Base-by-base conservation (phyloP, 345 rosid genomes). In the Schrenkiella parvula region DNA sequence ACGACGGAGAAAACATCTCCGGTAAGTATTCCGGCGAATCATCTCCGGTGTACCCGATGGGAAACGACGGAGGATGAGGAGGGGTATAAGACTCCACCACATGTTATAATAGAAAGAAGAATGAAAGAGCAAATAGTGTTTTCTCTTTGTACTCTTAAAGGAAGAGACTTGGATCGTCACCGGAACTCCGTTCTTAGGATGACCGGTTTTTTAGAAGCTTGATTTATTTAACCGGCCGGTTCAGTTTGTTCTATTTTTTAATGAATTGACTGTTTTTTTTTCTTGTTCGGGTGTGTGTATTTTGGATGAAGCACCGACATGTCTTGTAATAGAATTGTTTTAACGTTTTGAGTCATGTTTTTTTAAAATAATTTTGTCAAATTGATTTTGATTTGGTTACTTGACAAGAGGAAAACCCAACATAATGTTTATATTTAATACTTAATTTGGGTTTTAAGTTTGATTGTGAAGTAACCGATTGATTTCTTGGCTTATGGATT, bases 121-220 rank as follows among this genome's bases (percentile, higher is more conserved):
- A 72, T 85, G 28, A 82, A 82, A 4, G 82, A 86, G 77, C 82
- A 87, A 72, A 82, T 90, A 82, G 84, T 86, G 12, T 90, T 86
- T 63, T 90, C 97, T 0, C 82, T 86, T 53, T 83, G 89, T 50
- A 56, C 86, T 22, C 84, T 86, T 6, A 93, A 89, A 66, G 98
- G 98, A 23, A 82, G 93, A 37, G 84, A 88, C 69, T 72, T 93
- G 81, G 85, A 86, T 15, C 82, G 80, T 76, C 91, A 89, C 68
- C 75, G 98, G 67, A 82, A 90, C 83, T 87, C 92, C 2, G 78
- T 93, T 71, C 90, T 90, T 23, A 72, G 89, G 64, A 76, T 89
- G 88, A 93, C 98, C 9, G 98, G 97, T 2, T 90, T 90, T 77
- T 78, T 90, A 76, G 98, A 92, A 80, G 72, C 86, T 8, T 88